Evolutionary conservation across 2,329 filamentous ascomycete species (phyloP), one percentile per base, ranked within the genome.

Genomic region (Pyricularia sp.): DNA sequence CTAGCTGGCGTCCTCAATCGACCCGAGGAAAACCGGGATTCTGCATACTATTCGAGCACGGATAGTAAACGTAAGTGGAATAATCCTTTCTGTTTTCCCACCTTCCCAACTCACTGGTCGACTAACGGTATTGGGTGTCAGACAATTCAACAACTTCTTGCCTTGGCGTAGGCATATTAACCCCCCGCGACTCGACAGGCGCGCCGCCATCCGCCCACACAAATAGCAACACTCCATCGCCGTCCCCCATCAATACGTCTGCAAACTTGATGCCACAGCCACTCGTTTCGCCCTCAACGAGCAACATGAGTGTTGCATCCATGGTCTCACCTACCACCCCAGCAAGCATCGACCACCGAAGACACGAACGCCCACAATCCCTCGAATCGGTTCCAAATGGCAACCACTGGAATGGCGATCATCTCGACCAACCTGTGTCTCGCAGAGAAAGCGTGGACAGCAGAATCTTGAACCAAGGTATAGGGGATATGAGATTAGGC

Each of bases 381-480:
- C 67, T 78, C 10, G 78, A 79, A 31, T 77, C 77, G 31, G 71
- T 69, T 9, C 72, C 73, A 10, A 74, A 72, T 68, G 72, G 74
- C 65, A 69, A 70, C 24, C 53, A 57, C 5, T 57, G 53, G 53
- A 57, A 57, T 28, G 68, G 71, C 22, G 72, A 77, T 31, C 73
- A 75, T 33, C 73, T 31, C 10, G 49, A 77, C 30, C 53, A 57
- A 57, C 71, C 76, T 1, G 81, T 87, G 62, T 85, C 87, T 62
- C 83, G 88, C 66, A 84, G 90, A 64, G 90, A 91, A 75, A 93
- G 89, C 70, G 88, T 93, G 4, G 89, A 93, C 74, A 91, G 89
- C 74, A 84, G 89, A 67, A 87, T 93, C 73, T 16, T 57, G 53
- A 90, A 90, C 71, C 84, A 86, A 68, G 83, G 83, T 60, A 87